phyloP scores from a whole-genome alignment of 331 rosid species.

The Acacia pycnantha region DNA sequence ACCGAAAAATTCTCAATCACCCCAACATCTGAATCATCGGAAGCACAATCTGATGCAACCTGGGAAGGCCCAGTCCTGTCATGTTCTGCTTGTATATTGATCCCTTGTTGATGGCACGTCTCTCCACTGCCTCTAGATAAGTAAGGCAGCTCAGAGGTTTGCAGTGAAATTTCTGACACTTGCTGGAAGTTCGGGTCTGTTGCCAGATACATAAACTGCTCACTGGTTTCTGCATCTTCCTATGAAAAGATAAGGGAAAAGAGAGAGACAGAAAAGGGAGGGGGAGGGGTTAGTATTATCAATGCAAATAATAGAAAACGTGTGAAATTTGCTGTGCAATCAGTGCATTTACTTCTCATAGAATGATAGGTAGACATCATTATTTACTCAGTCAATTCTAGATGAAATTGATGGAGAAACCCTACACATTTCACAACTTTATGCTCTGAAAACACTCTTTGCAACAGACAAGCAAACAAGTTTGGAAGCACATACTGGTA shows the following conservation, averaged over 20 bases:
- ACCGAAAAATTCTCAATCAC: constrained; percentile 34
- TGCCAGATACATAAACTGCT: constrained; percentile 44
- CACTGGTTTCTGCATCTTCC: constrained; percentile 55
- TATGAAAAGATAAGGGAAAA: constrained; percentile 20
- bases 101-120: constrained; percentile 29
- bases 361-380: neutral
- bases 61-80: constrained; percentile 33
- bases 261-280: neutral
- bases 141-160: constrained; percentile 40
- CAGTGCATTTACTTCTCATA: constrained; percentile 17
- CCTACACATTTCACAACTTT: neutral
- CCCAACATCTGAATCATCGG: constrained; percentile 45
- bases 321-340: neutral
- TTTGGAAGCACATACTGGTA: constrained; percentile 19
- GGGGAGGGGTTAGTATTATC: constrained; percentile 16
- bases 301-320: neutral
- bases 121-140: constrained; percentile 35
- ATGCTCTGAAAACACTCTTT: neutral
- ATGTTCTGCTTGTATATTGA: constrained; percentile 37
- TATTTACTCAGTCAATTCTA: constrained; percentile 23
- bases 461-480: neutral
- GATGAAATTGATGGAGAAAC: neutral
- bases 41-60: constrained; percentile 30
- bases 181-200: constrained; percentile 46
- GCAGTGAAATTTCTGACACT: constrained; percentile 39